Evolutionary conservation across 345 rosid species (phyloP).

Genomic region (Eucalyptus globulus): DNA sequence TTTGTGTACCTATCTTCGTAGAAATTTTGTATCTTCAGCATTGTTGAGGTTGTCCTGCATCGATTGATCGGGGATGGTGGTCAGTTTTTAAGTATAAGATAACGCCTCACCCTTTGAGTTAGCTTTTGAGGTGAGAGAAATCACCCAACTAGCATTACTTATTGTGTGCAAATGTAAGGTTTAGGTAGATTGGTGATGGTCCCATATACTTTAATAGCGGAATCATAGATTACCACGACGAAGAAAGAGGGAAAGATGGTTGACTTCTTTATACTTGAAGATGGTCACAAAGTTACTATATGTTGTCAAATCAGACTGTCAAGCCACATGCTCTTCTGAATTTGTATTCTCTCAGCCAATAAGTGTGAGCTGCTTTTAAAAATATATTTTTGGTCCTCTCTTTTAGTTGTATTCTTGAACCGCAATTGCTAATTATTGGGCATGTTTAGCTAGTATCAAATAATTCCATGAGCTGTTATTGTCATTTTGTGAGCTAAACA

Average conservation of each 20-base stretch:
- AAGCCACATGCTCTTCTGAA: neutral
- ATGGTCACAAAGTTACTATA: neutral
- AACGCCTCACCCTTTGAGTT: no score
- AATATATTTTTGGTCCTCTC: neutral
- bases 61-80: no score
- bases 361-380: neutral
- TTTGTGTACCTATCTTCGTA: neutral
- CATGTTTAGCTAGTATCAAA: neutral
- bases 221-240: neutral
- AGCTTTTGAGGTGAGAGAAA: no score
- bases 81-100: no score
- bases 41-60: no score
- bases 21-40: neutral
- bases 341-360: neutral
- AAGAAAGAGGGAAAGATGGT: neutral
- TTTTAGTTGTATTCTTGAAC: neutral
- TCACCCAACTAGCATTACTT: neutral
- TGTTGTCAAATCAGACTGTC: neutral
- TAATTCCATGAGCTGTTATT: neutral
- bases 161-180: neutral
- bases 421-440: neutral
- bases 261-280: neutral
- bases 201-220: neutral
- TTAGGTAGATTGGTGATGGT: neutral
- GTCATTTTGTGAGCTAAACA: neutral